Percentiles rank a stretch among this genome's conserved stretches.
These are phyloP conservation scores for Aspergillus hancockii DNA, from an alignment of 495 filamentous ascomycete genomes.

Conservation along the genomic window DNA sequence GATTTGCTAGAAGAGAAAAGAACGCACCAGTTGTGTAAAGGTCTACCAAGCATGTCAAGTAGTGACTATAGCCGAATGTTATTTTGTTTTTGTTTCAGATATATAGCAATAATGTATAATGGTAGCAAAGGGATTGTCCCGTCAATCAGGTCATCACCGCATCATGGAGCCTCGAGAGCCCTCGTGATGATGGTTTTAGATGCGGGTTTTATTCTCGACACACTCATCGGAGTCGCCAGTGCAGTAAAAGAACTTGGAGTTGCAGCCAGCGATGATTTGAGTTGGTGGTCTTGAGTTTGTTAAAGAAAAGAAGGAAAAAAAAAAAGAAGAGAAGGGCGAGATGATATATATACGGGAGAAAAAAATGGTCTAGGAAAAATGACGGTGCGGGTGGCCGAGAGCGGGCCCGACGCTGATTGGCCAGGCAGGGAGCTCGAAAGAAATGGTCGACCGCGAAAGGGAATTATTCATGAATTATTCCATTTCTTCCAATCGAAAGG, in stretches of 20 bases:
- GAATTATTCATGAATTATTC: slow-evolving; percentile 2
- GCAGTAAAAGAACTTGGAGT: slow-evolving; percentile 55
- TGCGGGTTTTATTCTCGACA: slow-evolving; percentile 80
- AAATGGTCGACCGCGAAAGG: slow-evolving; percentile 21
- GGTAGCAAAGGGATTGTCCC: slow-evolving; percentile 67
- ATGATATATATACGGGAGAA: too few species aligned
- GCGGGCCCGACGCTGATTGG: slow-evolving; percentile 36
- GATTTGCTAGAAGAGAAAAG: background rate
- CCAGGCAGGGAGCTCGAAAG: slow-evolving; percentile 6
- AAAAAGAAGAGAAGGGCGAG: slow-evolving; percentile 25
- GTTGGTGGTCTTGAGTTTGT: slow-evolving; percentile 77
- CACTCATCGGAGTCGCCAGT: slow-evolving; percentile 86
- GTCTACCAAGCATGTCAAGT: background rate
- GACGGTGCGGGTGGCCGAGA: slow-evolving; percentile 31
- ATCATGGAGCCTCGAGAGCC: slow-evolving; percentile 90
- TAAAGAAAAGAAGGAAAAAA: slow-evolving; percentile 31
- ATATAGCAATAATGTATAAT: too few species aligned
- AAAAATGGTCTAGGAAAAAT: slow-evolving; percentile 34
- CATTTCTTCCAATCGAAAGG: slow-evolving; percentile 8
- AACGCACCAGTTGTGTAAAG: slow-evolving; percentile 15
- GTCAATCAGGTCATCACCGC: slow-evolving; percentile 95
- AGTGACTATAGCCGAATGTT: background rate
- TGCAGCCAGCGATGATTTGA: slow-evolving; percentile 86
- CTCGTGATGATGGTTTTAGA: slow-evolving; percentile 99
- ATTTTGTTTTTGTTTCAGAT: too few species aligned